Conservation (phyloP, 208 protist species). For the Trichomonas tenax region DNA sequence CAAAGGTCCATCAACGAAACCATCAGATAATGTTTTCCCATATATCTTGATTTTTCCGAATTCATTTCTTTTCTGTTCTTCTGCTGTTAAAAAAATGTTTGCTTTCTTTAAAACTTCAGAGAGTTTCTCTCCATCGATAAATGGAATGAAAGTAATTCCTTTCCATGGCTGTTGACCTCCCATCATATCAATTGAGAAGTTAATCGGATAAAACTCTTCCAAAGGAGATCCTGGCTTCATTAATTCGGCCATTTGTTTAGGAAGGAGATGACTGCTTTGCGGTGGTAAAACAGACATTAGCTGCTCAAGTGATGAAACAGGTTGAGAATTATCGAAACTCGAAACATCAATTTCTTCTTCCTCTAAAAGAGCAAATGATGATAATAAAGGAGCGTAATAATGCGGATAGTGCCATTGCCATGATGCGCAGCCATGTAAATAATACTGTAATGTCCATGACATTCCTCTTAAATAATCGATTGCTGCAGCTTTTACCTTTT, state of each 20-base stretch:
- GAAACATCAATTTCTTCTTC: background rate
- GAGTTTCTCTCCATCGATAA: conserved; percentile 57
- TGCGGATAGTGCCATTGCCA: conserved; percentile 94
- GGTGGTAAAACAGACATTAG: conserved; percentile 67
- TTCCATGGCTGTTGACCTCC: conserved; percentile 56
- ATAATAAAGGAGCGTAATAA: conserved; percentile 89
- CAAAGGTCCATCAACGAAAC: background rate
- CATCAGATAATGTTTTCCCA: background rate
- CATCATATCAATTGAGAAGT: conserved; percentile 82
- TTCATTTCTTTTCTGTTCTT: background rate
- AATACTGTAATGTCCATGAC: conserved; percentile 94
- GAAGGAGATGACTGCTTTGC: background rate
- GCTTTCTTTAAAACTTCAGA: background rate
- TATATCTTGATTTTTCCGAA: background rate
- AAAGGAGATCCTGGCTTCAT: conserved; percentile 59
- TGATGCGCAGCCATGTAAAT: conserved; percentile 81
- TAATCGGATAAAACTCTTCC: conserved; percentile 81
- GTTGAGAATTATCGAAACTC: conserved; percentile 43
- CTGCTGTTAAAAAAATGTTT: background rate
- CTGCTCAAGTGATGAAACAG: conserved; percentile 85
- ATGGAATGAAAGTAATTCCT: conserved; percentile 62
- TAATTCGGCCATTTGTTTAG: background rate
- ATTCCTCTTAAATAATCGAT: conserved; percentile 75
- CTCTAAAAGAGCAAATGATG: conserved; percentile 44
- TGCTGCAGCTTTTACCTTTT: background rate